phyloP scores from a whole-genome alignment of 2,329 filamentous ascomycete species.

The Ophiostoma populinum region DNA sequence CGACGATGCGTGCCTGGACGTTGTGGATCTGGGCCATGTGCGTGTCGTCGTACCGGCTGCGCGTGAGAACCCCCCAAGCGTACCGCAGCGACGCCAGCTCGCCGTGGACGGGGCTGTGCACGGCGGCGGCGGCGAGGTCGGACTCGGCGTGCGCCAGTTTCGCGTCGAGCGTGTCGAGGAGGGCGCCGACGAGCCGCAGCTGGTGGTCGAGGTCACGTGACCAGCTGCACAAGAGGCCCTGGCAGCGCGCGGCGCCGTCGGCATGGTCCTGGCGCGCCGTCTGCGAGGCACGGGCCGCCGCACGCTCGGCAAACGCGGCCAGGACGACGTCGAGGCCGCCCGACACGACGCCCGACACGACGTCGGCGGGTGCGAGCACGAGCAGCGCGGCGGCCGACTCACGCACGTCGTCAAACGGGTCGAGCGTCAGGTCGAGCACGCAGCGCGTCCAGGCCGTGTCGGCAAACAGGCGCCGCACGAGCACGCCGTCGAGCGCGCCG shows the following conservation, averaged over 20 bases:
- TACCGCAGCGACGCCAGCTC: constrained; percentile 51
- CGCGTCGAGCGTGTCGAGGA: constrained; percentile 44
- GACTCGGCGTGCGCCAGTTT: constrained; percentile 46
- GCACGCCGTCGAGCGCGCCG: constrained; percentile 11
- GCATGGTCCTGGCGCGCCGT: constrained; percentile 83
- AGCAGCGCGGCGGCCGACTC: constrained; percentile 35
- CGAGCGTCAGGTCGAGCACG: constrained; percentile 63
- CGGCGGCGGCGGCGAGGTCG: constrained; percentile 49
- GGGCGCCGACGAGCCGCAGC: constrained; percentile 33
- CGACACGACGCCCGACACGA: constrained; percentile 13
- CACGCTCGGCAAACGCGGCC: constrained; percentile 29
- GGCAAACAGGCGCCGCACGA: constrained; percentile 16
- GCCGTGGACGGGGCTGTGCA: constrained; percentile 50
- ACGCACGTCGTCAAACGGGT: constrained; percentile 87
- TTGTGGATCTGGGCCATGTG: constrained; percentile 20
- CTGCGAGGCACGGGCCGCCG: constrained; percentile 40
- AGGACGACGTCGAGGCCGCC: constrained; percentile 18
- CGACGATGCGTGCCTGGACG: constrained; percentile 39
- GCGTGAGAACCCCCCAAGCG: constrained; percentile 33
- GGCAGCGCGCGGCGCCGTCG: constrained; percentile 69
- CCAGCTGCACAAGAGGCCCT: constrained; percentile 50
- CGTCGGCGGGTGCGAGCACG: constrained; percentile 26
- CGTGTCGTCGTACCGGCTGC: constrained; percentile 20
- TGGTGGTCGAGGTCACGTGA: constrained; percentile 25
- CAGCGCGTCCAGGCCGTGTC: constrained; percentile 39